Conservation (phyloP, 176 grass and related monocot genomes). For the Canna indica region DNA sequence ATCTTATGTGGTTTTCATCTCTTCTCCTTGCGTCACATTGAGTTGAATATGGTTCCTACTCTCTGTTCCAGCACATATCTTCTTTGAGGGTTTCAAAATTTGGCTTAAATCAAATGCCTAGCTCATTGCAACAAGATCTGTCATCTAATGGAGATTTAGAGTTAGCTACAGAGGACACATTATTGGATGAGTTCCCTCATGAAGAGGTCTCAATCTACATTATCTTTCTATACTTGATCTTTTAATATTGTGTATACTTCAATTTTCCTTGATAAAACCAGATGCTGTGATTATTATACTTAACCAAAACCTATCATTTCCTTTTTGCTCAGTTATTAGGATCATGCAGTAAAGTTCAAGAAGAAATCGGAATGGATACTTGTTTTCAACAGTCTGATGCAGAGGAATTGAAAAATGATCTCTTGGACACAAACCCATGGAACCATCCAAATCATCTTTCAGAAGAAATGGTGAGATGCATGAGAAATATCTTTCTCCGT, state of each 20-base stretch:
- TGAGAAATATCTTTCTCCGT: slow-evolving; percentile 94
- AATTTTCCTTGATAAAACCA: not conserved
- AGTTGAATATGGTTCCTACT: slow-evolving; percentile 18
- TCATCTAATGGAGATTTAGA: slow-evolving; percentile 33
- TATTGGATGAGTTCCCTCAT: slow-evolving; percentile 47
- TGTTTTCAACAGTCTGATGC: slow-evolving; percentile 28
- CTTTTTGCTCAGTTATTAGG: slow-evolving; percentile 37
- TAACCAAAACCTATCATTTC: slow-evolving; percentile 8
- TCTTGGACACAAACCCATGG: slow-evolving; percentile 60
- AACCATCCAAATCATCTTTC: slow-evolving; percentile 75
- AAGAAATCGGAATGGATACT: slow-evolving; percentile 22
- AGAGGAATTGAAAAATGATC: slow-evolving; percentile 40
- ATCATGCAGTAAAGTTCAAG: slow-evolving; percentile 23
- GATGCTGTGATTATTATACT: not conserved
- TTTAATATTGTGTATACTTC: not conserved
- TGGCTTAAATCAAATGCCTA: slow-evolving; percentile 52
- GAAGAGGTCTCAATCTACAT: slow-evolving; percentile 49
- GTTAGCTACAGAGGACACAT: slow-evolving; percentile 33
- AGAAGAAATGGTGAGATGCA: slow-evolving; percentile 96
- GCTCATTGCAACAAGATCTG: slow-evolving; percentile 36
- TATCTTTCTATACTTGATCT: not conserved
- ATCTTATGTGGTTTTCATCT: not conserved
- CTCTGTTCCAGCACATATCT: slow-evolving; percentile 68
- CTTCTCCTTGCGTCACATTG: slow-evolving; percentile 7
- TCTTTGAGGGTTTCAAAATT: slow-evolving; percentile 76